Base-by-base conservation (phyloP, 306 rosid species). In the Delonix regia region DNA sequence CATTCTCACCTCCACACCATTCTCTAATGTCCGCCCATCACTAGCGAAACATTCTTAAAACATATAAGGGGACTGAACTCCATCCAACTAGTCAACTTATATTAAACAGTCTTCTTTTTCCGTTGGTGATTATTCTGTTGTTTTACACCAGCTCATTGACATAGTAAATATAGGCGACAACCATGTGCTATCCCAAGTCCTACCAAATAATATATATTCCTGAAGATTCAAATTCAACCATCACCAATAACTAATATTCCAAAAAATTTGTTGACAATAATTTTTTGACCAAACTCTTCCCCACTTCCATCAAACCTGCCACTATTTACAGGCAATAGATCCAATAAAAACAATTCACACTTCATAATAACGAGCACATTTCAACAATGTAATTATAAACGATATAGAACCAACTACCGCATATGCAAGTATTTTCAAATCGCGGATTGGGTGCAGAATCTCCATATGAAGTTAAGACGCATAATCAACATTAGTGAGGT, bases 211-310 rank as follows among this genome's bases (percentile, higher is more conserved):
- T 25, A 51, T 39, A 34, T 13, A 52, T 39, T 57, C 45, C 61
- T 78, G 28, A 61, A 63, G 12, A 10, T 22, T 68, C 27, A 73
- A 30, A 79, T 53, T 7, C 61, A 36, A 73, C 25, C 56, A 55
- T 34, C 73, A 79, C 73, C 49, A 48, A 56, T 34, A 56, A 82
- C 25, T 42, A 78, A 42, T 47, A 42, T 33, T 13, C 38, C 22
- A 68, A 47, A 28, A 5, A 10, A 12, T 42, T 52, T 41, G 49
- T 80, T 22, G 53, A 22, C 30, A 71, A n/a, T 38, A 22, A 77
- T 74, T 56, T 24, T 53, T 24, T 41, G 30, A 33, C 7, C 66
- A 66, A 83, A 59, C 63, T 24, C 28, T 69, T 9, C 19, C 59
- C 51, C 45, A 47, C 49, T 39, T 21, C 57, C 80, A 33, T 49